Conservation (phyloP, 306 rosid species). For the Arachis stenosperma region DNA sequence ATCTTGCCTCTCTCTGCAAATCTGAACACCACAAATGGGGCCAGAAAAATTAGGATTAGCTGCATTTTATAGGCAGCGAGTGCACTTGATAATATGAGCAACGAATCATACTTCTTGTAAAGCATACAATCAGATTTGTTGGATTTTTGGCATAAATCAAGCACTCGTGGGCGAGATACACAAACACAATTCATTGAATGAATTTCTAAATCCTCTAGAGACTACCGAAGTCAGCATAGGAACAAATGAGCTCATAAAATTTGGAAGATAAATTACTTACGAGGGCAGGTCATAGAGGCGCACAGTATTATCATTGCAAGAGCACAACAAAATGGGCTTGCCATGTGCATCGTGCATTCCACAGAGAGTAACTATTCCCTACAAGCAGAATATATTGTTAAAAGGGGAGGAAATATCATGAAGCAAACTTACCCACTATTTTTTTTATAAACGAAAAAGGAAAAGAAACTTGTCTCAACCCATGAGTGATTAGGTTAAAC, state of each 20-base stretch:
- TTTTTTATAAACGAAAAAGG: no score
- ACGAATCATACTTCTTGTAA: background rate
- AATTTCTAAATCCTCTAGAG: conserved; percentile 10
- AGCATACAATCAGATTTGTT: background rate
- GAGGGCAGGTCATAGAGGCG: conserved; percentile 94
- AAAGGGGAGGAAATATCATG: conserved; percentile 7
- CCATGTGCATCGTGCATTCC: conserved; percentile 92
- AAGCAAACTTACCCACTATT: conserved; percentile 12
- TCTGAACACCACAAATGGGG: conserved; percentile 46
- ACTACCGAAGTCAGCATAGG: background rate
- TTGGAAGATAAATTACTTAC: conserved; percentile 60
- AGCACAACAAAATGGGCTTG: conserved; percentile 82
- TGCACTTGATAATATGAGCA: background rate
- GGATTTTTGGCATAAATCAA: background rate
- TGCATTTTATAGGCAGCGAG: conserved; percentile 9
- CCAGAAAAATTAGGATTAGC: conserved; percentile 25
- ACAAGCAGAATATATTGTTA: conserved; percentile 35
- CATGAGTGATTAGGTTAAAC: background rate
- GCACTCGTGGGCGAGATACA: background rate
- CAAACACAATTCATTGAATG: background rate
- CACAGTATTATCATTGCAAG: conserved; percentile 89
- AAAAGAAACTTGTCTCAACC: conserved; percentile 6
- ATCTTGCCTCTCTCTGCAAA: conserved; percentile 93
- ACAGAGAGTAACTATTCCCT: conserved; percentile 84
- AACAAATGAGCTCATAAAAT: background rate